phyloP scores from a whole-genome alignment of 768 basidiomycete genomes.

The Phlegmacium glaucopus region DNA sequence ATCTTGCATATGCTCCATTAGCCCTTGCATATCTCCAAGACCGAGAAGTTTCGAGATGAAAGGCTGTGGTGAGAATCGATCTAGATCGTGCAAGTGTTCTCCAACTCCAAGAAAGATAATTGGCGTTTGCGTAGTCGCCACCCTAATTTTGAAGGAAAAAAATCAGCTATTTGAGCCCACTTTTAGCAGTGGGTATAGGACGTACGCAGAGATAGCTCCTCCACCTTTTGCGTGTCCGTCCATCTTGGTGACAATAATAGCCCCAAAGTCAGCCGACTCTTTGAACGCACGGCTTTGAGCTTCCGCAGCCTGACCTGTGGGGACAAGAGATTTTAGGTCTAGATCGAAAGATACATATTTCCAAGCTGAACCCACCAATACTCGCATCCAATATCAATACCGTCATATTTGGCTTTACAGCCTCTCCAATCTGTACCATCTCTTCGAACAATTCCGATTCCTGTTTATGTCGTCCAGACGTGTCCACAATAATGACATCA shows the following conservation, averaged over 20 bases:
- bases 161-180: conserved; percentile 35
- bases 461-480: conserved; percentile 95
- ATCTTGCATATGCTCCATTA: conserved; percentile 99
- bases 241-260: conserved; percentile 99
- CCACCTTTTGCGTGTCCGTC: conserved; percentile 99
- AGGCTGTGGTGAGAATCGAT: conserved; percentile 92
- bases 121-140: conserved; percentile 97
- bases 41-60: conserved; percentile 97
- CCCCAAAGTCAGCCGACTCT: conserved; percentile 95
- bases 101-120: conserved; percentile 99
- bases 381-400: conserved; percentile 95
- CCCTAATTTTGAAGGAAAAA: conserved; percentile 22
- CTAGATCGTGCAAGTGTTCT: conserved; percentile 96
- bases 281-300: conserved; percentile 97
- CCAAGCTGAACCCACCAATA: conserved; percentile 57
- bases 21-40: conserved; percentile 92
- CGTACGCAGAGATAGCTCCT: conserved; percentile 98
- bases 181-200: conserved; percentile 11
- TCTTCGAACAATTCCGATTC: conserved; percentile 96
- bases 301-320: conserved; percentile 91
- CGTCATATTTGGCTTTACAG: conserved; percentile 96
- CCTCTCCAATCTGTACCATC: conserved; percentile 95
- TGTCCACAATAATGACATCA: conserved; percentile 98
- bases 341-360: neutral
- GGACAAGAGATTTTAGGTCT: neutral